Evolutionary conservation across 495 filamentous ascomycete genomes (phyloP), one percentile per base, ranked within the genome.

Genomic region (Corynascus novoguineensis): DNA sequence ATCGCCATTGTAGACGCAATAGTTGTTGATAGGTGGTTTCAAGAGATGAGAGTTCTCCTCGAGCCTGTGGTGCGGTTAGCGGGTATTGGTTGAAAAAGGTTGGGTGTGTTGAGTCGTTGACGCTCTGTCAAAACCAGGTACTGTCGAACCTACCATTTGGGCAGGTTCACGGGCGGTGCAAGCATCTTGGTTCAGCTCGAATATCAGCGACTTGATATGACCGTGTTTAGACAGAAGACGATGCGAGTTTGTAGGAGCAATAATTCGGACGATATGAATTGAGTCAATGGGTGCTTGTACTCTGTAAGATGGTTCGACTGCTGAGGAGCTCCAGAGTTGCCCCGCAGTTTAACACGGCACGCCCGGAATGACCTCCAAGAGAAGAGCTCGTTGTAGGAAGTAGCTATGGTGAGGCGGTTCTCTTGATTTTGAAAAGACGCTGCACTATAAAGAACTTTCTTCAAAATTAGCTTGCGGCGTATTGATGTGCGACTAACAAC

Each of bases 11-110:
- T 96, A 93, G 58, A 98, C 89, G 73, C 91, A 95, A 72, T 92
- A 95, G 73, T 97, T 98, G 71, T 97, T 97, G 64, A 98, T 86
- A 3, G 93, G 93, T 1, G 93, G 93, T 71, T 96, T 86, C 54
- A 98, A 83, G 47, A 97, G 84, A 65, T 97, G 91, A 4, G 88
- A 86, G 69, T 97, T 97, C 66, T 87, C 82, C 67, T 90, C 84
- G 38, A 98, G 86, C 93, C 93, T 98, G 63, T 17, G 38, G 51
- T 19, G 62, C 35, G 48, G 54, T 42, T 29, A 42, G 48, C 57
- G 4, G 58, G 34, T 52, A 61, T 24, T 67, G 52, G 57, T 14
- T 54, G 35, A 12, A 37, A 55, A 28, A 46, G 29, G 28, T 19
- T 24, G 31, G 35, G 14, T 19, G 10, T 24, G 53, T 24, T 49